Evolutionary conservation across 2,329 filamentous ascomycete genomes (phyloP).

Genomic region (Trichophaea hybrida): DNA sequence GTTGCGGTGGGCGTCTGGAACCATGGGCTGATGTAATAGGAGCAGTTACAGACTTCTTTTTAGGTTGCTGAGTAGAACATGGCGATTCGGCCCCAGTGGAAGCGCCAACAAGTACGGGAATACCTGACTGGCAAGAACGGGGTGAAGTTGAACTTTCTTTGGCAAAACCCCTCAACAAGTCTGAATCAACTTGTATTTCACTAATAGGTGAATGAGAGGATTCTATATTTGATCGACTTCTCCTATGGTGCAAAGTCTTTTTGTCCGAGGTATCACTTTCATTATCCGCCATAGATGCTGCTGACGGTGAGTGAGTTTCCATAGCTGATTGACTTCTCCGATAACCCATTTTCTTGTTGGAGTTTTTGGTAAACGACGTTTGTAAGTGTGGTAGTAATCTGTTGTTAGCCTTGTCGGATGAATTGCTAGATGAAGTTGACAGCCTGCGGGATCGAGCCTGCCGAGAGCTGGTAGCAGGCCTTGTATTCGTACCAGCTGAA

Average conservation of each 20-base stretch:
- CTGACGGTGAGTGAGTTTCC: constrained; percentile 20
- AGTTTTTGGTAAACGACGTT: constrained; percentile 15
- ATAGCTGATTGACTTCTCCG: constrained; percentile 21
- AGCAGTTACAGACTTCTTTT: constrained; percentile 30
- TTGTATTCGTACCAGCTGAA: background rate
- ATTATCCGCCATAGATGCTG: constrained; percentile 22
- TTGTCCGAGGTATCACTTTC: constrained; percentile 12
- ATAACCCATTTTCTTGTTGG: constrained; percentile 9
- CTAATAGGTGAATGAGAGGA: constrained; percentile 11
- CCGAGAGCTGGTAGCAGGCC: background rate
- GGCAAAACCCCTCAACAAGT: constrained; percentile 10
- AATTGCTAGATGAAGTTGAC: constrained; percentile 7
- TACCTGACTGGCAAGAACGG: constrained; percentile 6
- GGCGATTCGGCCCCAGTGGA: background rate
- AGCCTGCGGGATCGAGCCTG: constrained; percentile 4
- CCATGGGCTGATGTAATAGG: constrained; percentile 30
- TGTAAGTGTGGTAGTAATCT: constrained; percentile 16
- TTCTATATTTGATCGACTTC: constrained; percentile 21
- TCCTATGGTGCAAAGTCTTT: constrained; percentile 17
- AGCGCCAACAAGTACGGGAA: constrained; percentile 5
- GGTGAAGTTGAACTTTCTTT: background rate
- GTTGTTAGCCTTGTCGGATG: constrained; percentile 4
- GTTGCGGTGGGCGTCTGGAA: constrained; percentile 26
- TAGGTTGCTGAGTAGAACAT: constrained; percentile 19
- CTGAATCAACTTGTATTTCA: constrained; percentile 13